Conservation (phyloP, 2,329 filamentous ascomycete genomes). For the Arthrobotrys pseudoclavata region DNA sequence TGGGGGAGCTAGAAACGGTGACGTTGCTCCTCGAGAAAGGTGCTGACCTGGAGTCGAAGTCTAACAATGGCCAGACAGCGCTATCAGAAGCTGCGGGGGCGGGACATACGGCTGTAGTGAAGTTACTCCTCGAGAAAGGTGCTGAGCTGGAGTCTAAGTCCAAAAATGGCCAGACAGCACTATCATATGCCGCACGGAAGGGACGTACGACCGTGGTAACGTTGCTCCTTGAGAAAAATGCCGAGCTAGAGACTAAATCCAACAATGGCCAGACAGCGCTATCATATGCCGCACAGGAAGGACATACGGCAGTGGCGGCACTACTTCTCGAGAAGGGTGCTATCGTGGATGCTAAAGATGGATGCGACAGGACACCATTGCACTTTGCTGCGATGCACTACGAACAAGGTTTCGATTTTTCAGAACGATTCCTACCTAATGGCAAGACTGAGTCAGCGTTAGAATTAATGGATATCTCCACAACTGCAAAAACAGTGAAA, state of each 20-base stretch:
- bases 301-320: conserved; percentile 2
- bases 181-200: too few species aligned
- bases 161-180: too few species aligned
- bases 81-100: neutral
- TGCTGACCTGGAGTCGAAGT: neutral
- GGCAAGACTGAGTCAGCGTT: too few species aligned
- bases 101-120: neutral
- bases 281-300: neutral
- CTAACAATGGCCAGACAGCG: neutral
- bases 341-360: neutral
- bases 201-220: too few species aligned
- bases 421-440: too few species aligned
- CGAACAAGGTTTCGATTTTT: too few species aligned
- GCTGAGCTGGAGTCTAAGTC: neutral
- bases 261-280: conserved; percentile 57
- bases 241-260: neutral
- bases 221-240: neutral
- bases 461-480: too few species aligned
- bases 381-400: too few species aligned
- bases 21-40: neutral
- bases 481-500: conserved; percentile 28
- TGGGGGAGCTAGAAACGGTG: neutral
- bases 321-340: neutral
- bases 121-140: neutral
- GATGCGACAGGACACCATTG: too few species aligned